A percentile compares a stretch with the other conserved stretches of the same genome.
phyloP scores from a whole-genome alignment of 306 rosid genomes.

The Ceratonia siliqua region DNA sequence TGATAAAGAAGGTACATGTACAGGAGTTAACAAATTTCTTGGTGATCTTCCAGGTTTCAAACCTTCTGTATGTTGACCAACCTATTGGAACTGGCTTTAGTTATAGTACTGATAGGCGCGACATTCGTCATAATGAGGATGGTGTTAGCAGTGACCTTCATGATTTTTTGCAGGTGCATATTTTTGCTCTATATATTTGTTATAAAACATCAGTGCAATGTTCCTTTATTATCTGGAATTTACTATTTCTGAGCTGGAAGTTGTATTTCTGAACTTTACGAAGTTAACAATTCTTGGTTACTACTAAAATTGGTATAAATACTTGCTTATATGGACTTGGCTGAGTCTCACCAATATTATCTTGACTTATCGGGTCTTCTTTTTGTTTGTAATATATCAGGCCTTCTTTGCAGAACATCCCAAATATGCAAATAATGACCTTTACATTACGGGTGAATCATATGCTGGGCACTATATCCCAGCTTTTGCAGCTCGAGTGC shows the following conservation, averaged over 20 bases:
- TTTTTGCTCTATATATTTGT: slow-evolving; percentile 19
- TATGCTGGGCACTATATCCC: slow-evolving; percentile 99
- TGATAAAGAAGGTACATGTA: background rate
- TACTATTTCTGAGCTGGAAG: background rate
- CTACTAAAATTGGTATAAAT: background rate
- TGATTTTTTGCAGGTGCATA: slow-evolving; percentile 82
- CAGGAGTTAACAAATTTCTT: slow-evolving; percentile 29
- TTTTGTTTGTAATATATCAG: slow-evolving; percentile 36
- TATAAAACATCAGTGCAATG: background rate
- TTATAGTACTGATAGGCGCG: slow-evolving; percentile 70
- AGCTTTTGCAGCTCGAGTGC: slow-evolving; percentile 93
- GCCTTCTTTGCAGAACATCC: slow-evolving; percentile 89
- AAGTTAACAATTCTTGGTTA: background rate
- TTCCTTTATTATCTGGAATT: slow-evolving; percentile 20
- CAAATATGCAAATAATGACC: slow-evolving; percentile 72
- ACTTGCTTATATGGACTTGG: background rate
- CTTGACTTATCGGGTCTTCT: slow-evolving; percentile 26
- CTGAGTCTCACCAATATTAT: slow-evolving; percentile 5
- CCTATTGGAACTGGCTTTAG: slow-evolving; percentile 98
- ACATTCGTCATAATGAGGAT: slow-evolving; percentile 83
- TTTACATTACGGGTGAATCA: slow-evolving; percentile 93
- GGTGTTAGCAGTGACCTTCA: slow-evolving; percentile 90
- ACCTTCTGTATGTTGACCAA: slow-evolving; percentile 94
- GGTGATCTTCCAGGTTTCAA: slow-evolving; percentile 69
- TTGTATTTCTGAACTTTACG: background rate